phyloP scores from a whole-genome alignment of 345 rosid genomes.

The Euclidium syriacum region DNA sequence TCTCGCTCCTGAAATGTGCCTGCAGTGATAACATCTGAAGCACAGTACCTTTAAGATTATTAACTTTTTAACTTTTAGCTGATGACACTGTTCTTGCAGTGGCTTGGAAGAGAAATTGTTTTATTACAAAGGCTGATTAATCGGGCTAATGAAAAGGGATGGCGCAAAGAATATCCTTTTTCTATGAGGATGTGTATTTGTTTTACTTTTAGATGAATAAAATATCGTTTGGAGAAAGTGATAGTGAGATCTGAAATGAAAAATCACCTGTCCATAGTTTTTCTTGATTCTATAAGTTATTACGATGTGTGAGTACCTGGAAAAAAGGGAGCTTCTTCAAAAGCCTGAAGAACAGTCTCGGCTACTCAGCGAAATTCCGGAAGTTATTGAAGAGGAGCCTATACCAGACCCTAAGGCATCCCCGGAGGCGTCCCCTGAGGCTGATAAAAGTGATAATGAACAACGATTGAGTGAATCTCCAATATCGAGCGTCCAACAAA shows the following conservation, averaged over 20 bases:
- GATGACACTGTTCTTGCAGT: constrained; percentile 38
- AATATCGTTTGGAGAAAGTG: neutral
- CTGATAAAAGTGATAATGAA: constrained; percentile 15
- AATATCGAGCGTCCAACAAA: constrained; percentile 27
- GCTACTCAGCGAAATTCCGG: constrained; percentile 54
- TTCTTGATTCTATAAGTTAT: constrained; percentile 53
- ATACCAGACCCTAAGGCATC: constrained; percentile 27
- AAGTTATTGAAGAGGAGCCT: constrained; percentile 54
- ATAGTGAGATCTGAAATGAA: neutral
- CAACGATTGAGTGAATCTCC: constrained; percentile 18
- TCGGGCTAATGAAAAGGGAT: constrained; percentile 84
- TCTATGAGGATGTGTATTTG: neutral
- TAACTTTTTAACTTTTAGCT: constrained; percentile 1
- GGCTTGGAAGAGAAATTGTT: constrained; percentile 60
- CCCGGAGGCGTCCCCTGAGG: constrained; percentile 21
- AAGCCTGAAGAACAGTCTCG: constrained; percentile 63
- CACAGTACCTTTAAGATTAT: neutral
- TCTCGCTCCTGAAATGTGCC: neutral
- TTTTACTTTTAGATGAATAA: neutral
- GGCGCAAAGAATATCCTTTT: constrained; percentile 95
- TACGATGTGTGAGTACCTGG: constrained; percentile 69
- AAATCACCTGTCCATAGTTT: neutral
- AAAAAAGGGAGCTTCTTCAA: constrained; percentile 62
- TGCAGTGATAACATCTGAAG: neutral
- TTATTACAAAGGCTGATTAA: constrained; percentile 53